These are phyloP conservation scores for Apiospora phragmitis DNA, from an alignment of 2,329 filamentous ascomycete species.

Conservation along the genomic window DNA sequence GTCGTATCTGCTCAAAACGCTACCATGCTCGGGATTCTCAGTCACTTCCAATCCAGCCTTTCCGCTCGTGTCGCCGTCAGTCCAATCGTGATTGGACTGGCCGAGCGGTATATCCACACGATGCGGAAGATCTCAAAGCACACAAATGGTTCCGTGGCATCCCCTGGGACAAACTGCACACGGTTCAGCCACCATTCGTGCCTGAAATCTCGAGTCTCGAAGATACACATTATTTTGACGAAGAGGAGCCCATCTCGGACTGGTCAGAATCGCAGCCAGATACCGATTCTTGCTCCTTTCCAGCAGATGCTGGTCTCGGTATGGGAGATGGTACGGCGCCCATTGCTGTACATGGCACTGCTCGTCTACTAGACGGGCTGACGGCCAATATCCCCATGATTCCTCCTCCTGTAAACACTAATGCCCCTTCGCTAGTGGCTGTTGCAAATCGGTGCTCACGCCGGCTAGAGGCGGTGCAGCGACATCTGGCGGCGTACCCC, in stretches of 20 bases:
- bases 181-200: slow-evolving; percentile 73
- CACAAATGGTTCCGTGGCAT: slow-evolving; percentile 85
- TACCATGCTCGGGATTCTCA: slow-evolving; percentile 68
- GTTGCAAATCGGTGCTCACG: slow-evolving; percentile 20
- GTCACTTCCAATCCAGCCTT: slow-evolving; percentile 15
- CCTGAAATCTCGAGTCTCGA: slow-evolving; percentile 68
- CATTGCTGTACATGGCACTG: background rate
- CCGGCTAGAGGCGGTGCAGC: slow-evolving; percentile 30
- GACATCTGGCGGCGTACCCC: slow-evolving; percentile 39
- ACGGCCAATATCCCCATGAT: slow-evolving; percentile 18
- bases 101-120: slow-evolving; percentile 76
- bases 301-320: slow-evolving; percentile 10
- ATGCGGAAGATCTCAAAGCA: slow-evolving; percentile 84
- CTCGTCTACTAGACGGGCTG: background rate
- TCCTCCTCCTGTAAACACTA: slow-evolving; percentile 11
- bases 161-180: slow-evolving; percentile 74
- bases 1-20: slow-evolving; percentile 72
- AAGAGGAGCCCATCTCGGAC: slow-evolving; percentile 72
- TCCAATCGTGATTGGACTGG: slow-evolving; percentile 34
- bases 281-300: slow-evolving; percentile 21
- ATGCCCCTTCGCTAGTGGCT: background rate
- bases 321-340: background rate
- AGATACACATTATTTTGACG: slow-evolving; percentile 89
- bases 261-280: slow-evolving; percentile 47
- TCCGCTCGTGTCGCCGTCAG: slow-evolving; percentile 28